Evolutionary conservation across 768 basidiomycete genomes (phyloP), one percentile per base, ranked within the genome.

Genomic region (Ephemerocybe angulata): DNA sequence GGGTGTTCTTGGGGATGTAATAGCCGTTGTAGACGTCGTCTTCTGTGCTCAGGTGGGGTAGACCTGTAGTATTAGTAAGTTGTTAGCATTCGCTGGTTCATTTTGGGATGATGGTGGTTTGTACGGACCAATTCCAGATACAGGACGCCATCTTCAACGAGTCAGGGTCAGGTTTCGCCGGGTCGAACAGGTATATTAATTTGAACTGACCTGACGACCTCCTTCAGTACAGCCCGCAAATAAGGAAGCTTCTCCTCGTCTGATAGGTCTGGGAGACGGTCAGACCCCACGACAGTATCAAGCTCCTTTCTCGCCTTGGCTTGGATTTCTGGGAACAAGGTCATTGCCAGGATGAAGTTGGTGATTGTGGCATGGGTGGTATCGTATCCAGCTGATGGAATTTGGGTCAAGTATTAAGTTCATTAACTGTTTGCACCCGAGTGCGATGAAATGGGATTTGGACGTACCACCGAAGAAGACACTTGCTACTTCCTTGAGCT

Each of bases 21-120:
- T 74, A 72, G 1, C 75, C 78, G 2, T 74, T 69, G 54, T 77
- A 81, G 3, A 70, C 61, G 55, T 82, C 80, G 43, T 81, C 77
- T 53, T 69, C 66, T 7, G 61, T 67, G 10, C 60, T 53, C 31
- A 59, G 54, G 42, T 75, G 73, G 2, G 74, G 70, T 5, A 72
- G 62, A 22, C 62, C 71, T 72, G 42, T 35, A 35, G 33, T 8
- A 8, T 17, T 31, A 11, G 7, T 43, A 15, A 56, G 28, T 25
- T n/a, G n/a, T n/a, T n/a, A n/a, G n/a, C n/a, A n/a, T n/a, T 15
- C 15, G 25, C 21, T 3, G 42, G 37, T 29, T 46, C 19, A 12
- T 6, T 22, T 35, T 19, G 21, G 11, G 31, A 49, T 2, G 27
- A 27, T 19, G 31, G 19, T 29, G 17, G 7, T 19, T 22, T 19